Base-by-base conservation (phyloP, 164 flowering plant genomes). In the Cinnamomum chago region DNA sequence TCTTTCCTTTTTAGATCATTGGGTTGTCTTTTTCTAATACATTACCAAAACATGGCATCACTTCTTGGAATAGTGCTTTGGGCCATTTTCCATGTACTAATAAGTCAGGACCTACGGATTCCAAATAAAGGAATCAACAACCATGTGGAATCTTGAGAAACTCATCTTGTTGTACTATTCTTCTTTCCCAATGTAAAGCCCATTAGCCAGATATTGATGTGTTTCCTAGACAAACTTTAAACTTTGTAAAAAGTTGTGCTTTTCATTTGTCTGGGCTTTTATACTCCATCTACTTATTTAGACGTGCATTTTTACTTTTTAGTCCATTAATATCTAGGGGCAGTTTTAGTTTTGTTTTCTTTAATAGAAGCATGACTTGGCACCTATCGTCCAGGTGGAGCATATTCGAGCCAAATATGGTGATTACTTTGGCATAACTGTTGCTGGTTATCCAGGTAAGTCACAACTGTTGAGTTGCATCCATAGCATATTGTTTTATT, bases 381-480 rank as follows among this genome's bases (percentile, higher is more conserved):
- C 50, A 47, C 1, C 50, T 73, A 0, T 62, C 76, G 52, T 75
- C 70, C 82, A 95, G 98, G 99, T 93, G 66, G 78, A 86, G 70
- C 97, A 96, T 75, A 91, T 96, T 14, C 81, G 94, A 60, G 77
- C 81, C 30, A 79, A 86, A 50, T 92, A 94, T 77, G 97, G 91
- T 23, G 97, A 94, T 74, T 94, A 89, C 86, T 96, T 96, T 78
- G 98, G 99, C 74, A 90, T 96, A 0, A 91, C 98, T 28, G 98
- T 96, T 76, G 99, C 99, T 71, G 98, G 99, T 55, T 94, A 96
- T 83, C 99, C 99, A 82, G 98, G 98, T 92, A 51, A 22, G 74
- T 64, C 58, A 7, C 47, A 40, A 40, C 47, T 40, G 47, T 69
- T 23, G 52, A 67, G 2, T 67, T 67, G 67, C 20, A n/a, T 64